Base-by-base conservation (phyloP, 306 rosid genomes). In the Prunus salicina region DNA sequence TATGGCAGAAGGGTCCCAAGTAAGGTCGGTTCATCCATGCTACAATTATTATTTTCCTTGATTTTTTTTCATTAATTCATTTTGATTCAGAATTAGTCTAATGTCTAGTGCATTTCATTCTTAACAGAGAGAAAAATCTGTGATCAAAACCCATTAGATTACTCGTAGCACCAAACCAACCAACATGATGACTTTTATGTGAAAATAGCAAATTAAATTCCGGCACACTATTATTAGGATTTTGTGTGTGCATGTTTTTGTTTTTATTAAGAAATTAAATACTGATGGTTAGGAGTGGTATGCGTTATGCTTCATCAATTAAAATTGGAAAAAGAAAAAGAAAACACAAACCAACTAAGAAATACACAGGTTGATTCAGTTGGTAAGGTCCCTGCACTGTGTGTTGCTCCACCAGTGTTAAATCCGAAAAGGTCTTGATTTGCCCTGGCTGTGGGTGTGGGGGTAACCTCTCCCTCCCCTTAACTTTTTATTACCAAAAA, bases 1-100 rank as follows among this genome's bases (percentile, higher is more conserved):
- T 47, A 86, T 75, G 91, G 84, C 56, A 86, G 97, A 46, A 74
- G 79, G 55, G 84, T 94, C 47, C 97, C 97, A 43, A 94, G 98
- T 55, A 82, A 91, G 98, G 98, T 93, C 53, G 78, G 88, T 78
- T 8, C 65, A 41, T 64, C 50, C 46, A 9, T 5, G 7, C 11
- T 15, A 5, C 67, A 12, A 25, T 65, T 41, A 2, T 24, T 46
- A 15, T 43, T 64, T 41, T 27, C 65, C 28, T 43, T 77, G 24
- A 16, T 32, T 64, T 3, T 3, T 25, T 34, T 41, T 78, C 55
- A 46, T 27, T 4, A 52, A 43, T 34, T 19, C 43, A 13, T 70
- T 67, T 62, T 15, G 19, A 12, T 51, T 12, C 51, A 34, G 8
- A 34, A 1, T 34, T 34, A 34, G 41, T 34, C 41, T 34, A 34